Evolutionary conservation across 2,329 filamentous ascomycete genomes (phyloP), one percentile per base, ranked within the genome.

Genomic region (Nemania serpens): DNA sequence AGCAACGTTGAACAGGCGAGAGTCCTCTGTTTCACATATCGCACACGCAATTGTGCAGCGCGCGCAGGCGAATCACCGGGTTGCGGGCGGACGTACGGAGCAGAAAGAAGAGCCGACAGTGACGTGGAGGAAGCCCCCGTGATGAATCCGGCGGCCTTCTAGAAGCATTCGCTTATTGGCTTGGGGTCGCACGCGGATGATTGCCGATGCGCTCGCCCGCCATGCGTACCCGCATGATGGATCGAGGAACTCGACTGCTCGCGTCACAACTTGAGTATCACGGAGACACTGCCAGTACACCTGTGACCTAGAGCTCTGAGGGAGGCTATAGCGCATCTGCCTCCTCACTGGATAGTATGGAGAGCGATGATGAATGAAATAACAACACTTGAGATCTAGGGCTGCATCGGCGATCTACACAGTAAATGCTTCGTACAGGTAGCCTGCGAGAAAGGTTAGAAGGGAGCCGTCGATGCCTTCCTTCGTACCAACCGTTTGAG

Each of bases 121-220:
- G 39, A 54, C 39, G 18, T 20, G 9, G 2, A n/a, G 15, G 34
- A 18, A 15, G 17, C 47, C 37, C 20, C 11, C 12, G 5, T 29
- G 7, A 29, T 2, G 6, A 50, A n/a, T 12, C 3, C 12, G 15
- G 29, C n/a, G 17, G 17, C 15, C 50, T 42, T 59, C 58, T 46
- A 49, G 51, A 56, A 57, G 22, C 5, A 50, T 50, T 57, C 33
- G 22, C 33, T 41, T 9, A 29, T 29, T 29, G 25, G 25, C 25
- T 7, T 29, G n/a, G 34, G 10, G 57, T 54, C 7, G n/a, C 49
- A 60, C 48, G 34, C 22, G n/a, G 57, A 45, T 46, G 12, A 39
- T 46, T 22, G n/a, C 43, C 34, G 45, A 51, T 39, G 25, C 25
- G 45, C 29, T 47, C 55, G 37, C 25, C 6, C 13, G 22, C 36